phyloP scores from a whole-genome alignment of 768 basidiomycete genomes.

The Mycena galericulata region DNA sequence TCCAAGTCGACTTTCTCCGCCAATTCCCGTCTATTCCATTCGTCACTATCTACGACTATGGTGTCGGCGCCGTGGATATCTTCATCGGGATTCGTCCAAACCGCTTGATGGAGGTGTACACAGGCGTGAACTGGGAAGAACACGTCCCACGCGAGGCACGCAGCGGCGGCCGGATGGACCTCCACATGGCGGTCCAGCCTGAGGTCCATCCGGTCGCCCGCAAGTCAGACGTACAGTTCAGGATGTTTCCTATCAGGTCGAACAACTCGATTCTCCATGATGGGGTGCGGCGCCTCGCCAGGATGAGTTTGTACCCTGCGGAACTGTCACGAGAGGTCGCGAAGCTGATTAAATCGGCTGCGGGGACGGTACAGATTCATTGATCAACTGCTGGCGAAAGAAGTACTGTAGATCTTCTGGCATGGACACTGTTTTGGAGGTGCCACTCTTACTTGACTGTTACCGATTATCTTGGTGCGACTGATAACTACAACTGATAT shows the following conservation, averaged over 20 bases:
- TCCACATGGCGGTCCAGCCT: not conserved
- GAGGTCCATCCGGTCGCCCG: too few relatives aligned
- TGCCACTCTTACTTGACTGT: too few relatives aligned
- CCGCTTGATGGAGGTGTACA: too few relatives aligned
- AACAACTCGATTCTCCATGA: not conserved
- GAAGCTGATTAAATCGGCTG: too few relatives aligned
- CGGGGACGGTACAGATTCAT: too few relatives aligned
- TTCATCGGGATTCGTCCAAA: not conserved
- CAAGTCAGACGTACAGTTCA: not conserved
- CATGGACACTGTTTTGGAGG: too few relatives aligned
- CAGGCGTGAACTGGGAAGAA: not conserved
- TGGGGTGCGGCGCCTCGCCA: not conserved
- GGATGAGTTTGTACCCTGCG: too few relatives aligned
- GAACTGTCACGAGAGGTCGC: too few relatives aligned
- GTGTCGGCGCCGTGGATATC: not conserved
- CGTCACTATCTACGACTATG: not conserved
- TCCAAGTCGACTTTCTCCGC: not conserved
- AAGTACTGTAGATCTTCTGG: too few relatives aligned
- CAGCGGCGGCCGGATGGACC: not conserved
- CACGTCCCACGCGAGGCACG: not conserved
- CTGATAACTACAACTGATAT: too few relatives aligned
- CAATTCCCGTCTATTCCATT: not conserved
- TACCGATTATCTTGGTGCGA: too few relatives aligned
- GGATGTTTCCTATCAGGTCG: not conserved
- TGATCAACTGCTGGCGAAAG: too few relatives aligned